Base-by-base conservation (phyloP, 2,329 filamentous ascomycete genomes). In the Colletotrichum sp. region DNA sequence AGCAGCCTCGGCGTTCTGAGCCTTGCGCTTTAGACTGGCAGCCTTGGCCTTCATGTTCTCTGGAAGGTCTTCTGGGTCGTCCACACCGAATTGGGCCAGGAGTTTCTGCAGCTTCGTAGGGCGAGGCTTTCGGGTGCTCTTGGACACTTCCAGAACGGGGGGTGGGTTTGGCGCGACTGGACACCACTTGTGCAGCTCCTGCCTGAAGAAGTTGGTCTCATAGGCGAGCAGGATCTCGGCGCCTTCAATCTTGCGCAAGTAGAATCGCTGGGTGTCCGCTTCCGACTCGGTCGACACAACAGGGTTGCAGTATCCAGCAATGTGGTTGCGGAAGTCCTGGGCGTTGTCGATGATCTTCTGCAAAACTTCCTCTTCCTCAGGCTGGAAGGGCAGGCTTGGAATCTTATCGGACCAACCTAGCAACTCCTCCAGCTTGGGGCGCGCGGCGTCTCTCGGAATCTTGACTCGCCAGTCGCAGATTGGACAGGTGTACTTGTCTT, bases 381-480 rank as follows among this genome's bases (percentile, higher is more conserved):
- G 96, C 81, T 98, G 97, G 87, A 99, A 99, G 1, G 97, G 97
- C 5, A 98, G 88, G 52, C 84, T 86, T 2, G 91, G 87, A 66
- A 99, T 93, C 83, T 99, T 96, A 11, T 96, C 94, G 75, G 96
- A 93, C 92, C 98, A 97, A 3, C 90, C 87, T 76, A 95, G 89
- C 19, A 99, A 88, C 80, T 99, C 96, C 83, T 99, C 97, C 1
- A 99, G 89, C 85, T 98, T 99, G 0, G 97, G 97, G 32, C 97
- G 94, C 27, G 97, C 96, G 29, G 97, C 97, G 88, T 99, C 97
- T 62, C 97, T 95, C 30, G 97, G 97, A 69, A 99, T 99, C 86
- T 96, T 98, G 82, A 98, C 95, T 22, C 97, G 94, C 92, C 96
- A 98, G 84, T 99, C 97, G 83, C 97, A 99, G 77, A 99, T 98